phyloP scores from a whole-genome alignment of 2,329 filamentous ascomycete genomes.

The Monosporascus sp. region DNA sequence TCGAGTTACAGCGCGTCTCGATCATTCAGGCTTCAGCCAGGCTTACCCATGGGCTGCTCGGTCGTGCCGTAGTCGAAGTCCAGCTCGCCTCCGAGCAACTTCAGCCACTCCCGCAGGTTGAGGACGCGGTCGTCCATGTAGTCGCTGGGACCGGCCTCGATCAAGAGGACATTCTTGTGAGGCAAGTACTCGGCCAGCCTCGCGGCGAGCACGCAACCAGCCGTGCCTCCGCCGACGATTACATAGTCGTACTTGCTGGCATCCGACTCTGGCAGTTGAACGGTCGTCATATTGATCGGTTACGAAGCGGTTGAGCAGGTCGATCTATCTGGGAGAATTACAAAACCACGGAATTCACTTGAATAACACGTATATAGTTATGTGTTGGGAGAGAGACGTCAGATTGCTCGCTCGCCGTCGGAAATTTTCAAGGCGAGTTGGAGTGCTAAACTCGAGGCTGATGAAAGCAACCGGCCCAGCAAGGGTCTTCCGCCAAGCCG shows the following conservation, averaged over 20 bases:
- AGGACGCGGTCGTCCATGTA: slow-evolving; percentile 84
- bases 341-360: too few species aligned
- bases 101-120: slow-evolving; percentile 81
- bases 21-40: slow-evolving; percentile 1
- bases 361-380: too few species aligned
- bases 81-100: slow-evolving; percentile 76
- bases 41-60: slow-evolving; percentile 73
- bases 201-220: slow-evolving; percentile 78
- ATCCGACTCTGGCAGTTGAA: slow-evolving; percentile 58
- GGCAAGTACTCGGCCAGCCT: slow-evolving; percentile 79
- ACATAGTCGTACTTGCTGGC: slow-evolving; percentile 74
- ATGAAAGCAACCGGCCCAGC: too few species aligned
- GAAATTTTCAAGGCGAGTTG: too few species aligned
- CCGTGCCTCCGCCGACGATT: slow-evolving; percentile 79
- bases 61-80: slow-evolving; percentile 90
- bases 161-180: slow-evolving; percentile 72
- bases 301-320: not conserved
- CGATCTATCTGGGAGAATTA: not conserved
- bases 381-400: too few species aligned
- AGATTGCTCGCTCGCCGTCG: too few species aligned
- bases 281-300: slow-evolving; percentile 48
- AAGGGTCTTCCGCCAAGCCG: too few species aligned
- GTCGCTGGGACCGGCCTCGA: slow-evolving; percentile 86
- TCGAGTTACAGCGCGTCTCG: slow-evolving; percentile 1
- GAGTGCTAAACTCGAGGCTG: too few species aligned